A percentile compares a stretch with the other conserved stretches of the same genome.
These are phyloP conservation scores for Mycena rosella DNA, from an alignment of 768 basidiomycete species.

Conservation along the genomic window DNA sequence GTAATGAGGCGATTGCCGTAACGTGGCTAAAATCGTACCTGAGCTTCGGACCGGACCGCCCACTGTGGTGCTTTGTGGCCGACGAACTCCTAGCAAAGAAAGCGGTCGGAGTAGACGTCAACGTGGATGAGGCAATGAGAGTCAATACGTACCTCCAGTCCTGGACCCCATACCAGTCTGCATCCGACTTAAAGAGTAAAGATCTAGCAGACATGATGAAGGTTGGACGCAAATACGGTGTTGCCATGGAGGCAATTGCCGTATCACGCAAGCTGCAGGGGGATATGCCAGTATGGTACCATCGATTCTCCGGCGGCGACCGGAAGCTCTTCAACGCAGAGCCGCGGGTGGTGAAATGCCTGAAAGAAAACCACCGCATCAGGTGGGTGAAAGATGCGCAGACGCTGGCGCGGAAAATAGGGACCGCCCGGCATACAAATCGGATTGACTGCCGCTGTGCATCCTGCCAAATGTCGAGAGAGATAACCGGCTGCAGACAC, in stretches of 20 bases:
- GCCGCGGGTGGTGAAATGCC: conserved; percentile 7
- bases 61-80: conserved; percentile 36
- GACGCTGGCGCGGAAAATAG: not conserved
- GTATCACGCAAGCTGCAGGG: conserved; percentile 28
- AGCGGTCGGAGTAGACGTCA: not conserved
- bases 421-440: not conserved
- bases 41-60: conserved; percentile 2
- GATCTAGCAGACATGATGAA: conserved; percentile 12
- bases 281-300: conserved; percentile 37
- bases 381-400: conserved; percentile 21
- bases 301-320: conserved; percentile 21
- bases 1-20: conserved; percentile 10
- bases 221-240: conserved; percentile 7
- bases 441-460: conserved; percentile 1
- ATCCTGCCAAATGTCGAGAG: conserved; percentile 1
- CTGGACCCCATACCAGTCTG: conserved; percentile 7
- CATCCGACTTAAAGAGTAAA: not conserved
- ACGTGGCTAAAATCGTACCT: conserved; percentile 16
- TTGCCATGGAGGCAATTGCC: conserved; percentile 28
- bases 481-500: not conserved
- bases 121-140: conserved; percentile 3
- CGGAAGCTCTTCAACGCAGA: not conserved
- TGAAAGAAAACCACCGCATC: conserved; percentile 15
- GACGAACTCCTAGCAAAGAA: conserved; percentile 30
- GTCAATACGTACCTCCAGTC: conserved; percentile 34